Percentiles rank a stretch among this genome's conserved stretches.
phyloP scores from a whole-genome alignment of 768 basidiomycete genomes.

The Termitomyces sp. region DNA sequence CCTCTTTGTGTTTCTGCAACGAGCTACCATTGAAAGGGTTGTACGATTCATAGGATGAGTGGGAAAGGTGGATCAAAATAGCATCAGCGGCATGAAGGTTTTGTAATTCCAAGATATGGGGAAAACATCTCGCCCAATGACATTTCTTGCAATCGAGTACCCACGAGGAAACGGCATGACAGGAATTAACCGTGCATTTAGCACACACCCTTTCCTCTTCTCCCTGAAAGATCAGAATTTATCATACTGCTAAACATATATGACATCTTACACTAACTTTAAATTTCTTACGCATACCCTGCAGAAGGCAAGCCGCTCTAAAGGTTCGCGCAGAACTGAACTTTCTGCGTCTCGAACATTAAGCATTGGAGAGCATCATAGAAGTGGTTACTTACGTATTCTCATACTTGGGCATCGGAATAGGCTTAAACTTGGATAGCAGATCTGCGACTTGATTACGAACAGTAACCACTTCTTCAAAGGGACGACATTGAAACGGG shows the following conservation, averaged over 20 bases:
- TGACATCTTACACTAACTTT: conserved; percentile 3
- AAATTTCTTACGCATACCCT: conserved; percentile 13
- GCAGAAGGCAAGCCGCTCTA: conserved; percentile 23
- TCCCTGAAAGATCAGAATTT: not conserved
- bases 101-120: conserved; percentile 24
- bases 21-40: conserved; percentile 24
- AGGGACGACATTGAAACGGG: conserved; percentile 51
- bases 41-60: conserved; percentile 19
- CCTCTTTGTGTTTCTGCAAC: conserved; percentile 14
- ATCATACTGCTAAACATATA: not conserved
- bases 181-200: not conserved
- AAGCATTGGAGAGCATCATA: not conserved
- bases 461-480: conserved; percentile 36
- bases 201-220: conserved; percentile 12
- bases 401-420: not conserved
- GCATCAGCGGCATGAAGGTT: conserved; percentile 35
- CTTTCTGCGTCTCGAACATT: not conserved
- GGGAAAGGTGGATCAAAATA: conserved; percentile 19
- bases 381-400: not conserved
- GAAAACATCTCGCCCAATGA: conserved; percentile 31
- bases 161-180: conserved; percentile 18
- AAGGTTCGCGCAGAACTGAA: conserved; percentile 14
- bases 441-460: conserved; percentile 26
- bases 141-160: conserved; percentile 34
- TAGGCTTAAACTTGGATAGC: not conserved